phyloP scores from a whole-genome alignment of 176 grass and related monocot species.

The Aegilops bicornis region DNA sequence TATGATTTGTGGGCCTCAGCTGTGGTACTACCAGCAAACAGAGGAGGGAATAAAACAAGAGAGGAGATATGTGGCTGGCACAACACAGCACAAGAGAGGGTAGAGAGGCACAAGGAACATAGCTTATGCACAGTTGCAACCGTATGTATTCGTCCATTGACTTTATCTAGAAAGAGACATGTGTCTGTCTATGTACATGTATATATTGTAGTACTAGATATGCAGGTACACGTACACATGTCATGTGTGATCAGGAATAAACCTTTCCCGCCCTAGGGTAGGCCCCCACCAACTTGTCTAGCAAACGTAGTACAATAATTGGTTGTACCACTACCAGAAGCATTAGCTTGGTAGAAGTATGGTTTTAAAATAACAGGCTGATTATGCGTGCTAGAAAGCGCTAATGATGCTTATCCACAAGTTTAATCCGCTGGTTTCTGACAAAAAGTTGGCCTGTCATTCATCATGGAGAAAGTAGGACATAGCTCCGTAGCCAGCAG shows the following conservation, averaged over 20 bases:
- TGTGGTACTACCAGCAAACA: slow-evolving; percentile 52
- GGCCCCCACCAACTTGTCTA: slow-evolving; percentile 28
- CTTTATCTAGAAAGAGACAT: slow-evolving; percentile 59
- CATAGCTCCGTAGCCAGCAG: slow-evolving; percentile 35
- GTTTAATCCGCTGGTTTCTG: slow-evolving; percentile 35
- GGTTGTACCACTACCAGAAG: neutral
- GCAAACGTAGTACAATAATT: slow-evolving; percentile 22
- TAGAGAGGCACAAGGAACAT: slow-evolving; percentile 49
- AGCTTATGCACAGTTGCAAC: slow-evolving; percentile 43
- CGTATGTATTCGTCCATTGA: slow-evolving; percentile 71
- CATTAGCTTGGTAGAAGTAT: slow-evolving; percentile 12
- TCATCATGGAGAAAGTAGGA: slow-evolving; percentile 22
- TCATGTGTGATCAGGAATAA: slow-evolving; percentile 34
- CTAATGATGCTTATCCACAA: slow-evolving; percentile 43
- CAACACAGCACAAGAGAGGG: neutral
- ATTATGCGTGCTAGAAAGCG: slow-evolving; percentile 43
- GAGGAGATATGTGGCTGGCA: slow-evolving; percentile 26
- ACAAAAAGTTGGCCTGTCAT: slow-evolving; percentile 34
- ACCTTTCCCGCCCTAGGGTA: slow-evolving; percentile 5
- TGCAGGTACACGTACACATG: slow-evolving; percentile 27
- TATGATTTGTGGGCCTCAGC: slow-evolving; percentile 40
- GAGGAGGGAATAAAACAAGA: slow-evolving; percentile 47
- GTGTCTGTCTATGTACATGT: slow-evolving; percentile 28
- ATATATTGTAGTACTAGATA: slow-evolving; percentile 9
- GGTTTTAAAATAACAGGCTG: slow-evolving; percentile 30